Evolutionary conservation across 139 green algal genomes (phyloP).

Genomic region (Coelastrella sp.): DNA sequence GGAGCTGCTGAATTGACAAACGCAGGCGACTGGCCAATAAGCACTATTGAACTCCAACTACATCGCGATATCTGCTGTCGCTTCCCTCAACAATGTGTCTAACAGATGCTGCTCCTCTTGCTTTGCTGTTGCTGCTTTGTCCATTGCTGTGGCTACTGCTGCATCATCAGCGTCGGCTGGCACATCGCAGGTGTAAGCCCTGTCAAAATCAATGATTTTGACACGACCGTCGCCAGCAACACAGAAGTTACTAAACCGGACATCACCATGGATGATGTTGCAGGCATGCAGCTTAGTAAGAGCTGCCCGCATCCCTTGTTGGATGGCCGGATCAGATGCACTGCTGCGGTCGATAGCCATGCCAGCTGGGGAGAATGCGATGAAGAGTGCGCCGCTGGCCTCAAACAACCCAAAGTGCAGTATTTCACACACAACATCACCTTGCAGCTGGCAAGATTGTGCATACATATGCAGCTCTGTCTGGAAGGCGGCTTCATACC

Average conservation of each 20-base stretch:
- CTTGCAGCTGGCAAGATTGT: neutral
- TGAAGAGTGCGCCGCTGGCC: neutral
- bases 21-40: no score
- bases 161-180: neutral
- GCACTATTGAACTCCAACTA: no score
- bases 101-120: neutral
- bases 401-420: neutral
- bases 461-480: neutral
- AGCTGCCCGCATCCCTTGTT: neutral
- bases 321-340: neutral
- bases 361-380: neutral
- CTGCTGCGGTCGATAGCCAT: neutral
- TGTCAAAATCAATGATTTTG: neutral
- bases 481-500: neutral
- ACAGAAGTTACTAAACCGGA: neutral
- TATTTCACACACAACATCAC: neutral
- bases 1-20: no score
- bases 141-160: no score
- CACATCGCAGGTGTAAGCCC: neutral
- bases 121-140: neutral
- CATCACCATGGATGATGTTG: neutral
- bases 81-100: no score
- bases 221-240: neutral
- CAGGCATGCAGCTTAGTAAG: neutral
- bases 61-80: no score